A percentile compares a stretch with the other conserved stretches of the same genome.
Conservation (phyloP, 495 filamentous ascomycete species). For the Peziza echinospora region DNA sequence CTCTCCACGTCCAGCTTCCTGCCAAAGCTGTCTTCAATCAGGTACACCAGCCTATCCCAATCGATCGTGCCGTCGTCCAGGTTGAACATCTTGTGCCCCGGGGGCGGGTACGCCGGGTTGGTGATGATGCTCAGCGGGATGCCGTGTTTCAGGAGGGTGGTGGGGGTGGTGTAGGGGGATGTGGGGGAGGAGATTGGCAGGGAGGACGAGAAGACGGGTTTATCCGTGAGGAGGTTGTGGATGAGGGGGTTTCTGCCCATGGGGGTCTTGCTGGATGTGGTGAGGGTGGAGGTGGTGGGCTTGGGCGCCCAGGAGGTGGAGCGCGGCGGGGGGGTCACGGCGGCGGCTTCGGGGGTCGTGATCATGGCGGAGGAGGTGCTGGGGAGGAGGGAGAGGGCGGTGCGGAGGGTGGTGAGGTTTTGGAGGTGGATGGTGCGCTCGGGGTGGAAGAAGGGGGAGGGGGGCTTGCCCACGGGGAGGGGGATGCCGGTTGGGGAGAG, state of each 20-base stretch:
- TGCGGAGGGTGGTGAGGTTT: conserved; percentile 49
- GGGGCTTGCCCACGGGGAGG: no score
- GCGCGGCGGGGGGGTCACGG: conserved; percentile 27
- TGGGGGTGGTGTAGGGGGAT: conserved; percentile 24
- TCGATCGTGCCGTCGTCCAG: conserved; percentile 65
- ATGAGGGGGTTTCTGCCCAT: conserved; percentile 62
- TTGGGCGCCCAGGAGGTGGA: conserved; percentile 49
- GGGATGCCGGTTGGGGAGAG: not conserved
- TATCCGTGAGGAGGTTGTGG: conserved; percentile 90
- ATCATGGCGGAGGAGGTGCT: conserved; percentile 67
- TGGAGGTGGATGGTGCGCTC: conserved; percentile 30
- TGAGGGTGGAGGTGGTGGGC: conserved; percentile 21
- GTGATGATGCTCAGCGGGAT: conserved; percentile 74
- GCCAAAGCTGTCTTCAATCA: conserved; percentile 89
- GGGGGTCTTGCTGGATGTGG: not conserved
- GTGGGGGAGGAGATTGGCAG: conserved; percentile 41
- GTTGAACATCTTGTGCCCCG: conserved; percentile 22
- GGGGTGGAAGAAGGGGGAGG: conserved; percentile 2
- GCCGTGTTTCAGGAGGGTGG: conserved; percentile 75
- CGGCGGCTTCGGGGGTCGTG: conserved; percentile 65
- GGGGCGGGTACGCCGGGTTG: conserved; percentile 22
- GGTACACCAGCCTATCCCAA: conserved; percentile 52
- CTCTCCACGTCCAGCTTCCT: conserved; percentile 61
- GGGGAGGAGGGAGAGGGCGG: conserved; percentile 55
- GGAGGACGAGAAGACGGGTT: conserved; percentile 76